phyloP scores from a whole-genome alignment of 164 flowering plant genomes.

The Pachysandra terminalis region DNA sequence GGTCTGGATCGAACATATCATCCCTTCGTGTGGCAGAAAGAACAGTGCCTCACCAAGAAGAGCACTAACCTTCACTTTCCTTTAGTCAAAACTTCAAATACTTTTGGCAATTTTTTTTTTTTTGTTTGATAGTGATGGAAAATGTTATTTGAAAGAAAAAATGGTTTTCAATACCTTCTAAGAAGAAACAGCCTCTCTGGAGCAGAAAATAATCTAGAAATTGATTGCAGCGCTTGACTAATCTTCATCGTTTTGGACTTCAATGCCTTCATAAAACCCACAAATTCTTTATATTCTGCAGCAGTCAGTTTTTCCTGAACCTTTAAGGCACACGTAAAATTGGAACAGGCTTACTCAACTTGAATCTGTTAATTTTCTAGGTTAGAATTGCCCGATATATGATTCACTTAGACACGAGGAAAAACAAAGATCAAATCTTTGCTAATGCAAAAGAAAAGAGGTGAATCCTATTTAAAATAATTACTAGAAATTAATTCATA shows the following conservation, averaged over 20 bases:
- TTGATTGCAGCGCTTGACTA: constrained; percentile 58
- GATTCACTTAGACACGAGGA: not conserved
- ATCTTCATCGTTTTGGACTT: constrained; percentile 75
- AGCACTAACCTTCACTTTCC: not conserved
- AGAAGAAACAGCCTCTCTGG: constrained; percentile 77
- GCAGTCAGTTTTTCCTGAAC: constrained; percentile 66
- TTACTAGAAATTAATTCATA: no score
- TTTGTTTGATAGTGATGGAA: no score
- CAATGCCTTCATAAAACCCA: constrained; percentile 75
- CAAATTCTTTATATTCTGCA: constrained; percentile 74
- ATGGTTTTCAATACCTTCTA: constrained; percentile 45
- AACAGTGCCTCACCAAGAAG: not conserved
- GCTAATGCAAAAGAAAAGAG: no score
- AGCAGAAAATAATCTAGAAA: constrained; percentile 63
- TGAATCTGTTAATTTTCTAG: not conserved
- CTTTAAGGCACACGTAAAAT: constrained; percentile 33
- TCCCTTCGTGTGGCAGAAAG: no score
- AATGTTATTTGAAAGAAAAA: not conserved
- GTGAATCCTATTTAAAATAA: no score
- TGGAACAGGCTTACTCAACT: not conserved
- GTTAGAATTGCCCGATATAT: not conserved
- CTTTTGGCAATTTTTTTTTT: no score
- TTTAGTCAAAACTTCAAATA: not conserved
- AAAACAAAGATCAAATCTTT: not conserved
- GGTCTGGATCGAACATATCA: no score